Base-by-base conservation (phyloP, 1,284 basidiomycete genomes). In the Volvariella volvacea region DNA sequence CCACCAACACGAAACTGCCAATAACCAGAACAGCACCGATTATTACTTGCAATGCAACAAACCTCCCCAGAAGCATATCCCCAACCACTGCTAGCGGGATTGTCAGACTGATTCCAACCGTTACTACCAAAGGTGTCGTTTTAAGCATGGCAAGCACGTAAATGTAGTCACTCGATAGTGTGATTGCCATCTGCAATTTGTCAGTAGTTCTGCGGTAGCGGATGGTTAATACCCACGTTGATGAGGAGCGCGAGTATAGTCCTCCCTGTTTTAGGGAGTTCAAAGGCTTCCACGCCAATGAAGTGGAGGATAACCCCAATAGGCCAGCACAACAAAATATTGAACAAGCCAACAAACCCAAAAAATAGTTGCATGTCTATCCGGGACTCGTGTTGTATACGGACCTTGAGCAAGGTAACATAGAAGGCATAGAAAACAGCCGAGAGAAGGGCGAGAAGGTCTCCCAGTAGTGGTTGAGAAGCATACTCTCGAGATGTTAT, bases 91-190 rank as follows among this genome's bases (percentile, higher is more conserved):
- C 91, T 43, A 93, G 68, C 7, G 92, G 92, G 58, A 98, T 96
- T 0, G 96, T 98, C n/a, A 99, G 74, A 46, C 88, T 92, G 15
- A 99, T 74, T 14, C 96, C 95, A 47, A 99, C 74, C 0, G 95
- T 99, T 10, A 92, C 93, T 17, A 95, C 88, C 33, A 92, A 69
- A 1, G 91, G 95, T 2, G 93, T 95, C 2, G 94, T 97, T 71
- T 96, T 97, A 50, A 99, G 78, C 93, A 98, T 97, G 3, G 95
- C 91, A 6, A 88, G 60, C 22, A 93, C 83, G 61, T 93, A 94
- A 42, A 94, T 65, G 59, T 87, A 94, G 64, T 95, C 92, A 50
- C 85, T 89, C 3, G 78, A 82, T 22, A 89, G 66, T 1, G 91
- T 93, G 57, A 95, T 90, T 34, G 68, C 67, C 90, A 93, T 95